phyloP scores from a whole-genome alignment of 371 early-diverging fungal species.

The Lichtheimia corymbifera region DNA sequence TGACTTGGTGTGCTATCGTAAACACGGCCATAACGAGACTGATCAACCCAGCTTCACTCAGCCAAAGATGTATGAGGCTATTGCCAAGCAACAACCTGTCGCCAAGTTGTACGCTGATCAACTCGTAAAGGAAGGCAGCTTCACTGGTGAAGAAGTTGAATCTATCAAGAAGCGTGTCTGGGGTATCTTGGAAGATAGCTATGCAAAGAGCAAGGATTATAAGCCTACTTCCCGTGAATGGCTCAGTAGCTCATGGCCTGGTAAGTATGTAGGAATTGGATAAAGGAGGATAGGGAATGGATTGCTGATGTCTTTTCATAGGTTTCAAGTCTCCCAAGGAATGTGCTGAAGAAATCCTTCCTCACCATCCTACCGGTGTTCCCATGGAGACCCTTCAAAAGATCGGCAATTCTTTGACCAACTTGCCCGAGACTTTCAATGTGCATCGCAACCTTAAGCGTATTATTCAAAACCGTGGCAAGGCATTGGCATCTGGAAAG shows the following conservation, averaged over 20 bases:
- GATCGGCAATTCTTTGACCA: slow-evolving; percentile 80
- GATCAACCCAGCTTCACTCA: slow-evolving; percentile 99
- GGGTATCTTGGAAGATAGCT: slow-evolving; percentile 89
- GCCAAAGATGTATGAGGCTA: slow-evolving; percentile 94
- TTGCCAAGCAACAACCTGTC: slow-evolving; percentile 82
- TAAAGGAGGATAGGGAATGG: background rate
- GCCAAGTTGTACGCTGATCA: slow-evolving; percentile 82
- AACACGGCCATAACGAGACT: slow-evolving; percentile 98
- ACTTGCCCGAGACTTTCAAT: slow-evolving; percentile 82
- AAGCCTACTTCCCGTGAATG: slow-evolving; percentile 89
- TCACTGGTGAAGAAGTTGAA: slow-evolving; percentile 83
- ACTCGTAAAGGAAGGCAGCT: slow-evolving; percentile 81
- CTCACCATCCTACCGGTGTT: slow-evolving; percentile 82
- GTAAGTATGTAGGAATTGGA: background rate
- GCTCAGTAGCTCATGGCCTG: slow-evolving; percentile 93
- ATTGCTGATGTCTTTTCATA: slow-evolving; percentile 6
- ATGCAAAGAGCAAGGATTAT: slow-evolving; percentile 87
- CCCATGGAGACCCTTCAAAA: slow-evolving; percentile 71
- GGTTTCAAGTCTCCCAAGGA: slow-evolving; percentile 81
- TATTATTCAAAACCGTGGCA: slow-evolving; percentile 83
- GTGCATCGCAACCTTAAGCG: slow-evolving; percentile 85
- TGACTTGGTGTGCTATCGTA: slow-evolving; percentile 96
- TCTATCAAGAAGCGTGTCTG: slow-evolving; percentile 90
- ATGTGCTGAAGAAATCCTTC: slow-evolving; percentile 71
- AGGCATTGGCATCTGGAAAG: slow-evolving; percentile 72